Evolutionary conservation across 2,329 filamentous ascomycete species (phyloP).

Genomic region (Aspergillus phoenicis): DNA sequence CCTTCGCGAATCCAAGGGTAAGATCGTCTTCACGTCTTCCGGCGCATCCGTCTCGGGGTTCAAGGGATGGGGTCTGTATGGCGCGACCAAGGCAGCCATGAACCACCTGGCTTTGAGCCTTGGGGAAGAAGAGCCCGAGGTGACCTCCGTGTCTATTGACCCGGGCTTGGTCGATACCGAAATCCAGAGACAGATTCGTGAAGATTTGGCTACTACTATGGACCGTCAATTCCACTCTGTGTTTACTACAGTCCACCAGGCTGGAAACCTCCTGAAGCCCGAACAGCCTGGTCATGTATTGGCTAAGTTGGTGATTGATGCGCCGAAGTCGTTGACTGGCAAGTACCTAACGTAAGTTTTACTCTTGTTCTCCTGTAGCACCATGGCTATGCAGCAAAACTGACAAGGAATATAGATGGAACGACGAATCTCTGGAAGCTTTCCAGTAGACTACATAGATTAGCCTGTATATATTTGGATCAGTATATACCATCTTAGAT

Average conservation of each 20-base stretch:
- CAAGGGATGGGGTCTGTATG: conserved; percentile 40
- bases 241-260: conserved; percentile 70
- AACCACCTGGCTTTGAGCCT: conserved; percentile 35
- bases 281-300: conserved; percentile 87
- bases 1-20: conserved; percentile 37
- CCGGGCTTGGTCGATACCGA: conserved; percentile 40
- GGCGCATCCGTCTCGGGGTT: conserved; percentile 37
- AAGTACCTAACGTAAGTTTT: conserved; percentile 60
- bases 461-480: background rate
- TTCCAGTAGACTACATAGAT: conserved; percentile 35
- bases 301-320: conserved; percentile 71
- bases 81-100: conserved; percentile 41
- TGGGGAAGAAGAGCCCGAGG: conserved; percentile 32
- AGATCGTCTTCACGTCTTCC: conserved; percentile 41
- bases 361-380: background rate
- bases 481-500: no score
- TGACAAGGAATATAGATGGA: conserved; percentile 47
- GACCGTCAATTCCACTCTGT: conserved; percentile 59
- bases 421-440: conserved; percentile 44
- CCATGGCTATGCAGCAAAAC: conserved; percentile 14
- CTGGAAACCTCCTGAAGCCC: conserved; percentile 73
- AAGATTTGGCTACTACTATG: conserved; percentile 66
- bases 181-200: conserved; percentile 65
- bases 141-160: conserved; percentile 31
- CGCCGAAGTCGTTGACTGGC: conserved; percentile 69